Base-by-base conservation (phyloP, 2,329 filamentous ascomycete genomes). In the Nigrospora osmanthi region DNA sequence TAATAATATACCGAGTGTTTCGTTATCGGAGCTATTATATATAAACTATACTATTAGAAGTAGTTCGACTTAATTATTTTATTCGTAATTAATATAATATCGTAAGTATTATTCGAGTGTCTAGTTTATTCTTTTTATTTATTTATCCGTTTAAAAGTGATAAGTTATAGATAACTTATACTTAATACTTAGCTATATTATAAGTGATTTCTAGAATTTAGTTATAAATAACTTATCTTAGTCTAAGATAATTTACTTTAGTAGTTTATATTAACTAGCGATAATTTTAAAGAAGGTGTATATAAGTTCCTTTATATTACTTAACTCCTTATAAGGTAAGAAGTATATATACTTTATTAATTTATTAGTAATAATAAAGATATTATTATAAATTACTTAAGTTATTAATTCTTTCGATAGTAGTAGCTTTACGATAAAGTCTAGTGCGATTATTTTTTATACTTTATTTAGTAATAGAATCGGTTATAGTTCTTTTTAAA, bases 31-130 rank as follows among this genome's bases (percentile, higher is more conserved):
- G 32, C 28, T 46, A 44, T 48, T 50, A 42, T 48, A 47, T 3
- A n/a, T 14, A 30, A 48, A 42, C 35, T 50, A 42, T 41, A 38
- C 17, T 46, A 35, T 39, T 38, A 39, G 32, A 46, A 48, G 33
- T 43, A 48, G 36, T 40, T 38, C 32, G n/a, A 44, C 14, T 35
- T 40, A 50, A 33, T 42, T 48, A 35, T 45, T 37, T 45, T 44
- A 43, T 33, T 41, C 28, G 30, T 43, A 46, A 34, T 41, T 42
- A 46, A 49, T 37, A 40, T 43, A 45, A 28, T 28, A 38, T 35
- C 17, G 14, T 43, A 49, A 32, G 12, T 52, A 50, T 30, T 46
- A 35, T 42, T 52, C 35, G 5, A 42, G 17, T 15, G 31, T 40
- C 19, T 49, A 38, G 38, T 44, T 47, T 37, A 42, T 46, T 19